Evolutionary conservation across 805 yeast species (phyloP).

Genomic region (Novakomyces olei): DNA sequence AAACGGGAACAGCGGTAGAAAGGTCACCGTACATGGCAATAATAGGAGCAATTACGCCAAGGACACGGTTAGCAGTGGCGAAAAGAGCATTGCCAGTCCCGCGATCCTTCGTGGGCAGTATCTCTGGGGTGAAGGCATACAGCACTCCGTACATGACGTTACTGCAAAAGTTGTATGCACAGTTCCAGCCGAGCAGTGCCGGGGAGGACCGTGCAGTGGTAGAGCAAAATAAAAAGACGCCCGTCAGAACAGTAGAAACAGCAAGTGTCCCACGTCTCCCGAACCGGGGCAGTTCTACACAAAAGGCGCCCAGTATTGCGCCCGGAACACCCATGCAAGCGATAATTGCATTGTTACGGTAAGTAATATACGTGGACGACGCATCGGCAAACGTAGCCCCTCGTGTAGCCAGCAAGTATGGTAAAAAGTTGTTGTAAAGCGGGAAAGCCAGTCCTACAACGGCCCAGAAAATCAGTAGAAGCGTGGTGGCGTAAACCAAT

Average conservation of each 20-base stretch:
- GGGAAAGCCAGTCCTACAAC: constrained; percentile 34
- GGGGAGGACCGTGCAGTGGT: constrained; percentile 35
- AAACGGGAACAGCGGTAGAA: constrained; percentile 27
- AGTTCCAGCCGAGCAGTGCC: constrained; percentile 24
- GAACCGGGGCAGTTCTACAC: constrained; percentile 12
- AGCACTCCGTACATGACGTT: constrained; percentile 21
- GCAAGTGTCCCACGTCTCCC: constrained; percentile 39
- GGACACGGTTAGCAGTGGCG: constrained; percentile 23
- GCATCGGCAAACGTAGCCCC: constrained; percentile 20
- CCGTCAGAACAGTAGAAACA: constrained; percentile 29
- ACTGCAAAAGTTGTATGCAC: neutral
- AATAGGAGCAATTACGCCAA: constrained; percentile 27
- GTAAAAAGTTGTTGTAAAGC: constrained; percentile 31
- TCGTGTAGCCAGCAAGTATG: constrained; percentile 27
- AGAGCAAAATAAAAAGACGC: constrained; percentile 38
- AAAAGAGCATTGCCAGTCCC: constrained; percentile 32
- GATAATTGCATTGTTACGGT: constrained; percentile 17
- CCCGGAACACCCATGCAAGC: neutral
- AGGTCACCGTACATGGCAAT: constrained; percentile 27
- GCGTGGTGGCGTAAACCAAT: constrained; percentile 24
- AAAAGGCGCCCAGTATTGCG: constrained; percentile 15
- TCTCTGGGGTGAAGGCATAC: constrained; percentile 30
- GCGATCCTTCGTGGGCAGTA: constrained; percentile 17
- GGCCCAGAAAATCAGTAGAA: constrained; percentile 32
- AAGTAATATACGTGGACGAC: constrained; percentile 11